Conservation (phyloP, 768 basidiomycete genomes). For the Amanita rubescens region DNA sequence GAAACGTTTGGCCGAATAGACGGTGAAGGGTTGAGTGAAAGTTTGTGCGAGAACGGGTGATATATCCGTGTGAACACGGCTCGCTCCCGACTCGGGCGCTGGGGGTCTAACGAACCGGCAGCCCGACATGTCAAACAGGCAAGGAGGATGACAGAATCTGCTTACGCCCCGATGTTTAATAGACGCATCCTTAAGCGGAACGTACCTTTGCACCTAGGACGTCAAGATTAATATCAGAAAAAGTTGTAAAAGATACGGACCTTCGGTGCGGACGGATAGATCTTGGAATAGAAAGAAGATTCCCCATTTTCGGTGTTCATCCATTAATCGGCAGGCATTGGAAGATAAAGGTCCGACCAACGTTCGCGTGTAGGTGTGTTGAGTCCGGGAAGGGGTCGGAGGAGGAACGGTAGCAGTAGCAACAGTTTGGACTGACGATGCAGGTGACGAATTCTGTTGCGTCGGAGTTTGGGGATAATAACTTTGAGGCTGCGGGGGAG, state of each 20-base stretch:
- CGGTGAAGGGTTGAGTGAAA: conserved; percentile 77
- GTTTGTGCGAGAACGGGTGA: conserved; percentile 80
- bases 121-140: conserved; percentile 2
- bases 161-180: conserved; percentile 90
- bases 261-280: conserved; percentile 89
- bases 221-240: conserved; percentile 8
- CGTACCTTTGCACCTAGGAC: conserved; percentile 41
- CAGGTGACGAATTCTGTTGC: conserved; percentile 24
- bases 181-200: conserved; percentile 84
- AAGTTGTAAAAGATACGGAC: conserved; percentile 26
- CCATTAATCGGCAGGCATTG: conserved; percentile 76
- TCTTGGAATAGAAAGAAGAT: conserved; percentile 97
- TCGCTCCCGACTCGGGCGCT: conserved; percentile 63
- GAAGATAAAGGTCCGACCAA: conserved; percentile 86
- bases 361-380: conserved; percentile 75
- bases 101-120: conserved; percentile 41
- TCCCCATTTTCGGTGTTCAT: conserved; percentile 79
- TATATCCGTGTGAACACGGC: conserved; percentile 54
- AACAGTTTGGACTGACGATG: conserved; percentile 27
- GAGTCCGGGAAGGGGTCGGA: conserved; percentile 18
- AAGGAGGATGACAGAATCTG: conserved; percentile 19
- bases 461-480: conserved; percentile 23
- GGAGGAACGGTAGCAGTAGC: conserved; percentile 37
- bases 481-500: neutral
- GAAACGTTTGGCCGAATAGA: conserved; percentile 91